These are phyloP conservation scores for Fusarium goolgardi DNA, from an alignment of 2,329 filamentous ascomycete species.

Conservation along the genomic window DNA sequence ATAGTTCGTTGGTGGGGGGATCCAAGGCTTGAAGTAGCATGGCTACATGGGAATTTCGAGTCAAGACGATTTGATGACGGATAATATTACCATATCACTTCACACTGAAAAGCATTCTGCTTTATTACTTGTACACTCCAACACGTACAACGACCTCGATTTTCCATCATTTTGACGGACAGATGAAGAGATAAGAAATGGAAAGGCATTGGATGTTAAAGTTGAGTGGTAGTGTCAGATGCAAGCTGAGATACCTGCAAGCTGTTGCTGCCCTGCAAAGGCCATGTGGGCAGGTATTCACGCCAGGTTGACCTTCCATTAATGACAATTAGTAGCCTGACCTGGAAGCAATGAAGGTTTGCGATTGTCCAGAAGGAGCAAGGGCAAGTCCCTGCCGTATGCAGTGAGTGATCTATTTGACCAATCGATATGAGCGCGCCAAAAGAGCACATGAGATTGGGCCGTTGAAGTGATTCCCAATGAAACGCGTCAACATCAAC, in stretches of 20 bases:
- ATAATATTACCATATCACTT: background rate
- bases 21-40: background rate
- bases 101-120: background rate
- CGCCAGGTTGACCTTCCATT: background rate
- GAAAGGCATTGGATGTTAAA: background rate
- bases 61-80: background rate
- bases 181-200: background rate
- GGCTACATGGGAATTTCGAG: background rate
- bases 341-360: background rate
- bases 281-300: constrained; percentile 19
- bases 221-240: background rate
- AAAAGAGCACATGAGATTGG: constrained; percentile 36
- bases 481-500: constrained; percentile 13
- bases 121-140: background rate
- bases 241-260: constrained; percentile 1
- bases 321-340: background rate
- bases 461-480: constrained; percentile 23
- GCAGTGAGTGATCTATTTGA: constrained; percentile 6
- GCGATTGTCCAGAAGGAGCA: background rate
- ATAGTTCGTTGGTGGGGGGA: background rate
- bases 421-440: constrained; percentile 31
- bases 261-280: constrained; percentile 1
- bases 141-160: background rate
- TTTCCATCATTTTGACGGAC: background rate
- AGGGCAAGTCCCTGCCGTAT: constrained; percentile 16